Evolutionary conservation across 495 filamentous ascomycete genomes (phyloP).

Genomic region (Parmelia sp.): DNA sequence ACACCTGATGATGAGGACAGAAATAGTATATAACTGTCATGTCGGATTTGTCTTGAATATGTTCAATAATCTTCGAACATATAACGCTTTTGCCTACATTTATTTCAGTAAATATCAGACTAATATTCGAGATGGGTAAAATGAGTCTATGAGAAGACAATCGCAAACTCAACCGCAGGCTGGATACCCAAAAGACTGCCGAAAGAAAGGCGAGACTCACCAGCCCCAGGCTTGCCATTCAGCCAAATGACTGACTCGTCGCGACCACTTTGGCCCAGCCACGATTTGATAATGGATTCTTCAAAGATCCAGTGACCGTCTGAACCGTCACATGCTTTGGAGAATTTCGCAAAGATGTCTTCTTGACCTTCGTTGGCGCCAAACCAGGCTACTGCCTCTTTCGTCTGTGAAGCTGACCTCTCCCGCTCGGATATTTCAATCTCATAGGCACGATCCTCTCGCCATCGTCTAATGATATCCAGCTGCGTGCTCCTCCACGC

Average conservation of each 20-base stretch:
- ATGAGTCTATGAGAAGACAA: neutral
- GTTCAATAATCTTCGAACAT: slow-evolving; percentile 24
- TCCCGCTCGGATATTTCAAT: slow-evolving; percentile 15
- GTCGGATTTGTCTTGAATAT: slow-evolving; percentile 7
- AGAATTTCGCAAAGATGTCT: slow-evolving; percentile 12
- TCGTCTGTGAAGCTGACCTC: slow-evolving; percentile 3
- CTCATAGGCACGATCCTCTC: slow-evolving; percentile 10
- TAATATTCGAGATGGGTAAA: neutral
- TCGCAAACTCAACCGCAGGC: neutral
- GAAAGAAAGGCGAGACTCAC: slow-evolving; percentile 14
- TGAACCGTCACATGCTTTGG: neutral
- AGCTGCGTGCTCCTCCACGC: slow-evolving; percentile 15
- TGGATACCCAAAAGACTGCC: neutral
- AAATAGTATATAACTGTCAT: slow-evolving; percentile 21
- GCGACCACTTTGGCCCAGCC: slow-evolving; percentile 10
- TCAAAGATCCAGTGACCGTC: slow-evolving; percentile 16
- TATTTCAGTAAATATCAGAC: neutral
- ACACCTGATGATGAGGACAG: slow-evolving; percentile 13
- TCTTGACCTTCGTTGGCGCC: slow-evolving; percentile 21
- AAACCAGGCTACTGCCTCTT: slow-evolving; percentile 19
- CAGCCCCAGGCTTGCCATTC: slow-evolving; percentile 24
- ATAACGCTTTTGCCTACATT: slow-evolving; percentile 25
- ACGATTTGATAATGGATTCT: slow-evolving; percentile 9
- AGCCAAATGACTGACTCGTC: slow-evolving; percentile 20
- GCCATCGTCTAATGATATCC: slow-evolving; percentile 7